phyloP scores from a whole-genome alignment of 139 green algal genomes.

The Volvox reticuliferus region DNA sequence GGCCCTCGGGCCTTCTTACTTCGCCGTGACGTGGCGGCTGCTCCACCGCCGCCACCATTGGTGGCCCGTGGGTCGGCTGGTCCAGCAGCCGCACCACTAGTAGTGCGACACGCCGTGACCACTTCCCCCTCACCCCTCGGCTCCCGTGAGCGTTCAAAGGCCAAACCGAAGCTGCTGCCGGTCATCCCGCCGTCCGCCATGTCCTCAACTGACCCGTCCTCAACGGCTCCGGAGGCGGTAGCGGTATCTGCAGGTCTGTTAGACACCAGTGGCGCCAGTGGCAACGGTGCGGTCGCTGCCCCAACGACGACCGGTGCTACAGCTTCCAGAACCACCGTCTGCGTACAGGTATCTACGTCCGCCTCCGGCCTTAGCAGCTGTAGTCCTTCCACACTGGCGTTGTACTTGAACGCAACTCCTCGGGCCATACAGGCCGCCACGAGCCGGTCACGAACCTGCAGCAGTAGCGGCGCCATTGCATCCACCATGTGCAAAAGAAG shows the following conservation, averaged over 20 bases:
- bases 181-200: neutral
- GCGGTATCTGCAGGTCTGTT: neutral
- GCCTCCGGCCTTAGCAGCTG: neutral
- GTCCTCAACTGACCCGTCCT: neutral
- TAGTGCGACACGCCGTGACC: too few species aligned
- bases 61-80: too few species aligned
- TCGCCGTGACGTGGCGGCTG: neutral
- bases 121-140: too few species aligned
- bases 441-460: constrained; percentile 79
- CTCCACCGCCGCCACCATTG: neutral
- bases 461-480: neutral
- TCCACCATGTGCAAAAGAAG: neutral
- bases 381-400: constrained; percentile 65
- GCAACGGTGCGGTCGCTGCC: neutral
- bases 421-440: constrained; percentile 69
- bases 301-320: too few species aligned
- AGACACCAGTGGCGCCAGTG: neutral
- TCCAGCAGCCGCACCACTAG: too few species aligned
- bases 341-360: too few species aligned
- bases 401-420: constrained; percentile 57
- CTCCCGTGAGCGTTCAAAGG: too few species aligned
- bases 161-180: too few species aligned
- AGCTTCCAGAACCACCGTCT: neutral
- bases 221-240: neutral
- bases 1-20: constrained; percentile 6